phyloP scores from a whole-genome alignment of 108 stramenopile species.

The Nitzschia sp. region DNA sequence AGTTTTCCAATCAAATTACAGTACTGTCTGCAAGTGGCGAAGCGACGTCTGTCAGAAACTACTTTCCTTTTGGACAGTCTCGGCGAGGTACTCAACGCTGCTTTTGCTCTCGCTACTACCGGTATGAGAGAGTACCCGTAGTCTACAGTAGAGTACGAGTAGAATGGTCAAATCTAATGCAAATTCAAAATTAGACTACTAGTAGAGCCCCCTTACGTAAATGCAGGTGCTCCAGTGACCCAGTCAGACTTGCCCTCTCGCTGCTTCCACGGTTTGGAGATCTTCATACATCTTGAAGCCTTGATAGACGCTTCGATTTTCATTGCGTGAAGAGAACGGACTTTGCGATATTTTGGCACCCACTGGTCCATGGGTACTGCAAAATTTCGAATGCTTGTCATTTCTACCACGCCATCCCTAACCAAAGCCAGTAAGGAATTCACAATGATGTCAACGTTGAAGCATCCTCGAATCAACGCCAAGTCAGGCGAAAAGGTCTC shows the following conservation, averaged over 20 bases:
- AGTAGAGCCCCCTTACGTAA: not conserved
- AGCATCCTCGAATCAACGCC: constrained; percentile 44
- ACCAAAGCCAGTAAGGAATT: constrained; percentile 57
- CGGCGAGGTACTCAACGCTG: too few species aligned
- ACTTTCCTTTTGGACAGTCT: too few species aligned
- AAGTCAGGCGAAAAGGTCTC: constrained; percentile 39
- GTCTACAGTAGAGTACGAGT: too few species aligned
- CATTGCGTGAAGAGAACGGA: constrained; percentile 3
- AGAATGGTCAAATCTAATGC: too few species aligned
- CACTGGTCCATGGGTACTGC: constrained; percentile 33
- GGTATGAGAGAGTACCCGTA: too few species aligned
- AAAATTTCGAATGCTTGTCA: constrained; percentile 26
- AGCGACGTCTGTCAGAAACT: too few species aligned
- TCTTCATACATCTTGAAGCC: constrained; percentile 63
- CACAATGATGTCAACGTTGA: constrained; percentile 65
- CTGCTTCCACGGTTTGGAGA: constrained; percentile 78
- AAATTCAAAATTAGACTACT: not conserved
- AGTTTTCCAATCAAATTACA: too few species aligned
- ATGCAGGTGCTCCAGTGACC: constrained; percentile 14
- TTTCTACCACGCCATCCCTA: constrained; percentile 66
- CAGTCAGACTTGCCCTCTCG: constrained; percentile 8
- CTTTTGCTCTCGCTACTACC: too few species aligned
- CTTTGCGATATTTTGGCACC: constrained; percentile 31
- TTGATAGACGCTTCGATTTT: constrained; percentile 34
- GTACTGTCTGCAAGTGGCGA: too few species aligned